A percentile compares a stretch with the other conserved stretches of the same genome.
Evolutionary conservation across 495 filamentous ascomycete species (phyloP).

Genomic region (Xylaria venustula): DNA sequence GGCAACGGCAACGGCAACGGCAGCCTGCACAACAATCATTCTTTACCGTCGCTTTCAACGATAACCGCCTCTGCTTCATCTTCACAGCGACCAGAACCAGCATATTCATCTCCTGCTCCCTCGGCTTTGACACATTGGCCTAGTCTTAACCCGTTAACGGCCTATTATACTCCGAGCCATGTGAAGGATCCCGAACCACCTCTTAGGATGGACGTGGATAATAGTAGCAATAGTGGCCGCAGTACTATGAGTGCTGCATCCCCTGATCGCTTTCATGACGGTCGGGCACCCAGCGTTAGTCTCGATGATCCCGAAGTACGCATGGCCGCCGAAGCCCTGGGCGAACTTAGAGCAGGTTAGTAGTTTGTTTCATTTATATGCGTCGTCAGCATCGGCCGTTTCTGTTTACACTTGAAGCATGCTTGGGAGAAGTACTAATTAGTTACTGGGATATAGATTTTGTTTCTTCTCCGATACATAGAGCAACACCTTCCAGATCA

Average conservation of each 20-base stretch:
- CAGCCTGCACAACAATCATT: constrained; percentile 11
- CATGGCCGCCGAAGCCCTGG: constrained; percentile 81
- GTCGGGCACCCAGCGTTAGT: constrained; percentile 55
- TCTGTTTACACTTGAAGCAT: neutral
- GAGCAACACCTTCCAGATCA: constrained; percentile 36
- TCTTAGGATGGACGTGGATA: constrained; percentile 32
- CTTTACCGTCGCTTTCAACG: constrained; percentile 43
- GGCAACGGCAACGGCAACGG: constrained; percentile 16
- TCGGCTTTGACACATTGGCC: constrained; percentile 45
- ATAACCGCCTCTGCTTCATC: constrained; percentile 29
- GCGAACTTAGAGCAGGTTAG: constrained; percentile 78
- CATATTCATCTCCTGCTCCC: constrained; percentile 27
- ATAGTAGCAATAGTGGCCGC: constrained; percentile 26
- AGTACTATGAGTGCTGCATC: constrained; percentile 34
- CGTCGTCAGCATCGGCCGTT: constrained; percentile 2
- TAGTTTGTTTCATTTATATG: constrained; percentile 16
- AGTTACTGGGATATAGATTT: constrained; percentile 45
- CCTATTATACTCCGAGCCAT: constrained; percentile 49
- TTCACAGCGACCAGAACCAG: constrained; percentile 20
- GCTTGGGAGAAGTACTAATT: constrained; percentile 2
- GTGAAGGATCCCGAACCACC: constrained; percentile 34
- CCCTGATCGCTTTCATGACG: constrained; percentile 37
- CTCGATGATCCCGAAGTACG: constrained; percentile 82
- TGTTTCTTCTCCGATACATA: constrained; percentile 53
- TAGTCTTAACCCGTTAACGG: constrained; percentile 52